Conservation (phyloP, 169 alveolate species). For the Neospora caninum region DNA sequence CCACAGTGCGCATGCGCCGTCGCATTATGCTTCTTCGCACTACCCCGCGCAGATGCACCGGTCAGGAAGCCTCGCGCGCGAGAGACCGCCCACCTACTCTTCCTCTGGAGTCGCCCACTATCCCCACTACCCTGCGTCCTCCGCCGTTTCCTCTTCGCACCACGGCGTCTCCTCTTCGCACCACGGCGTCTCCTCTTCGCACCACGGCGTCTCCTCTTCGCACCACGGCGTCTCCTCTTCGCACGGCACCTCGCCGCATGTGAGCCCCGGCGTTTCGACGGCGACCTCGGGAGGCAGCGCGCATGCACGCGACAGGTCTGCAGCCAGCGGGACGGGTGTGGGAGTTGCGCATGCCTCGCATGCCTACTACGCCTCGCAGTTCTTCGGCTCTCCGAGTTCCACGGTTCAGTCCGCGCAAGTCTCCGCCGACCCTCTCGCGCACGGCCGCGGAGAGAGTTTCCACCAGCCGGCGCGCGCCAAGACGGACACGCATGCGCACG, state of each 20-base stretch:
- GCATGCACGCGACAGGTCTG: not conserved
- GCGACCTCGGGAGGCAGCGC: not conserved
- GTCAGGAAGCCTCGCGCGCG: too few species aligned
- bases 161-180: slow-evolving; percentile 1
- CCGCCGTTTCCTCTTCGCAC: not conserved
- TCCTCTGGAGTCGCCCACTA: too few species aligned
- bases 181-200: not conserved
- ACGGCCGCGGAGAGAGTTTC: not conserved
- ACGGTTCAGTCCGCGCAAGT: not conserved
- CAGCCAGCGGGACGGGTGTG: not conserved
- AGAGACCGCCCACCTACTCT: too few species aligned
- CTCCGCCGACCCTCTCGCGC: not conserved
- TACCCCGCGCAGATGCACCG: too few species aligned
- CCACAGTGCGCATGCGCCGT: not conserved
- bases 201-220: not conserved
- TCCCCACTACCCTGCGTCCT: not conserved
- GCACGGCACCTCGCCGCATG: not conserved
- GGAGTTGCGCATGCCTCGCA: not conserved
- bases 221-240: not conserved
- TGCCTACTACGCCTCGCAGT: not conserved
- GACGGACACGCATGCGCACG: too few species aligned
- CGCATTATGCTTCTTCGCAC: not conserved
- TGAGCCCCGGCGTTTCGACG: too few species aligned
- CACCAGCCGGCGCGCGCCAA: too few species aligned
- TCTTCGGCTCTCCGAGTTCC: too few species aligned